Base-by-base conservation (phyloP, 805 yeast species). In the Blastobotrys terrestris region DNA sequence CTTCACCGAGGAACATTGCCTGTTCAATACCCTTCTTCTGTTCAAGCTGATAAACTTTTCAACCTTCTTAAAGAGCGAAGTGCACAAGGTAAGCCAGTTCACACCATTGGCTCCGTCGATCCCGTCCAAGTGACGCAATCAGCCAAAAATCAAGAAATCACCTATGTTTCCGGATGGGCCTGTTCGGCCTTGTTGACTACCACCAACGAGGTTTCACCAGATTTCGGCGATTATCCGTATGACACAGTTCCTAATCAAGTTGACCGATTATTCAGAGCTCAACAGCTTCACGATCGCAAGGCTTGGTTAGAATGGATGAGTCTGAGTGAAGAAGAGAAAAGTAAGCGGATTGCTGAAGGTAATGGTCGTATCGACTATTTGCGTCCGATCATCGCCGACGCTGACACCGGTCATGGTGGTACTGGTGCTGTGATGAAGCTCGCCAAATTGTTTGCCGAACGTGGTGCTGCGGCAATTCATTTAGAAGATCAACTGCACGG, bases 181-280 rank as follows among this genome's bases (percentile, higher is more conserved):
- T 78, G 78, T 47, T 78, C 82, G 1, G 72, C 80, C 19, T 74
- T 78, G 1, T 61, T 81, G 55, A 80, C 83, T 6, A 74, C 83
- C 2, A 81, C 85, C 2, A 77, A 80, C 60, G 86, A 82, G 58
- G 83, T 80, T 2, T 75, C 81, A 1, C 84, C 85, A 1, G 87
- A 82, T 61, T 79, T 80, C 63, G 87, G 85, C 18, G 87, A 82
- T 62, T 82, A 82, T 60, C 86, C 87, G 0, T 81, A 81, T 59
- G 81, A 81, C 58, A 82, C 87, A 0, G 84, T 82, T 1, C 87
- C 87, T n/a, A 79, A 79, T 59, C 83, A 80, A 60, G 85, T 80
- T 3, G 81, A 79, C 52, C 70, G 84, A 51, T 60, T 81, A 35
- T 80, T 80, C 65, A 74, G 77, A 57, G 81, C 84, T 1, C 85